These are phyloP conservation scores for Venustampulla echinocandica DNA, from an alignment of 495 filamentous ascomycete species.

Conservation along the genomic window DNA sequence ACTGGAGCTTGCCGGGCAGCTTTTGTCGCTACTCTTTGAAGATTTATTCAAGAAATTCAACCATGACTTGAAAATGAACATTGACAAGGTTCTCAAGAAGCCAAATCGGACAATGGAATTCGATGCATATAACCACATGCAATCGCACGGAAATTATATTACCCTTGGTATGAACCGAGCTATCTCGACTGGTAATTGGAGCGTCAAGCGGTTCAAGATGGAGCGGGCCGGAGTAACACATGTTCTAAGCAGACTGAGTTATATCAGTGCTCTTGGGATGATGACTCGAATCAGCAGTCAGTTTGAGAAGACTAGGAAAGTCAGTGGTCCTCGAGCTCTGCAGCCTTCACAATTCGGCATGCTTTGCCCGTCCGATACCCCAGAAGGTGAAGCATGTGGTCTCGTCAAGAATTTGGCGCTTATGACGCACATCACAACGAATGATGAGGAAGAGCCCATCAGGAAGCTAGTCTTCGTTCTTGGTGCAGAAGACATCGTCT, in stretches of 20 bases:
- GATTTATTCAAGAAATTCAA: slow-evolving; percentile 95
- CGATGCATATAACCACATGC: slow-evolving; percentile 71
- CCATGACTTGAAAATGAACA: slow-evolving; percentile 73
- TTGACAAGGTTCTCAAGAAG: slow-evolving; percentile 90
- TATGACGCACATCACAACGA: slow-evolving; percentile 98
- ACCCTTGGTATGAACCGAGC: slow-evolving; percentile 86
- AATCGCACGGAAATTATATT: slow-evolving; percentile 69
- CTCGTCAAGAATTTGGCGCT: slow-evolving; percentile 96
- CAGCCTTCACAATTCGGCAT: slow-evolving; percentile 98
- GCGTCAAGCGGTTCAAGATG: slow-evolving; percentile 94
- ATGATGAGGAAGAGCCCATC: slow-evolving; percentile 84
- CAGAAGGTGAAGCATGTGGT: slow-evolving; percentile 97
- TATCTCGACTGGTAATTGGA: slow-evolving; percentile 97
- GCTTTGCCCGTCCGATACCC: slow-evolving; percentile 93
- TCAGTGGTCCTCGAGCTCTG: slow-evolving; percentile 86
- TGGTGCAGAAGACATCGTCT: slow-evolving; percentile 68
- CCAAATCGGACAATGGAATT: slow-evolving; percentile 76
- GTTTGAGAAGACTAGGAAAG: slow-evolving; percentile 96
- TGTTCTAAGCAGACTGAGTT: slow-evolving; percentile 89
- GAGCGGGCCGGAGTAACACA: slow-evolving; percentile 95
- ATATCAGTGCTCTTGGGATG: slow-evolving; percentile 97
- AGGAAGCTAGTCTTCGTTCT: slow-evolving; percentile 68
- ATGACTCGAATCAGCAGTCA: slow-evolving; percentile 98
- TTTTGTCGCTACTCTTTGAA: slow-evolving; percentile 92
- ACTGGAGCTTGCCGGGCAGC: slow-evolving; percentile 86